Conservation (phyloP, 2,329 filamentous ascomycete species). For the Plenodomus tracheiphilus region DNA sequence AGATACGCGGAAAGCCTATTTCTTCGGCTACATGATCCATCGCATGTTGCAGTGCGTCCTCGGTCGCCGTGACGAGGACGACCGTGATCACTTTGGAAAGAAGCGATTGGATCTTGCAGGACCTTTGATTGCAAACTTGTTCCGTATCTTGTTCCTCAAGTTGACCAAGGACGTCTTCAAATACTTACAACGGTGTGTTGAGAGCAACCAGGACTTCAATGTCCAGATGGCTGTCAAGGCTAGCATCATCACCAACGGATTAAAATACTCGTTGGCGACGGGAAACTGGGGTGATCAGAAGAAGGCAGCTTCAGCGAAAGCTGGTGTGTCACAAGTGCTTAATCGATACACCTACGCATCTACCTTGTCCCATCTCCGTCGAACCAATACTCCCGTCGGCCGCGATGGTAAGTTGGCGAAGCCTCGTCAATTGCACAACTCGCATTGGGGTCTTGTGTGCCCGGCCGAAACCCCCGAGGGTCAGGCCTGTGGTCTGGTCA, state of each 20-base stretch:
- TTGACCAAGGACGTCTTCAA: slow-evolving; percentile 89
- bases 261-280: slow-evolving; percentile 96
- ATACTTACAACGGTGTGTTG: slow-evolving; percentile 90
- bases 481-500: slow-evolving; percentile 96
- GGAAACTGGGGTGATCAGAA: slow-evolving; percentile 99
- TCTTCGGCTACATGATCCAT: slow-evolving; percentile 98
- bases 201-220: slow-evolving; percentile 86
- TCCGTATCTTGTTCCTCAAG: slow-evolving; percentile 87
- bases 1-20: slow-evolving; percentile 95
- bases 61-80: slow-evolving; percentile 89
- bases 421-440: slow-evolving; percentile 96
- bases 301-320: slow-evolving; percentile 92
- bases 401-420: slow-evolving; percentile 98
- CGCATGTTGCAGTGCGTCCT: slow-evolving; percentile 91
- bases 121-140: slow-evolving; percentile 91
- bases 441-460: slow-evolving; percentile 96
- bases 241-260: slow-evolving; percentile 84
- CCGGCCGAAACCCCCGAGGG: slow-evolving; percentile 97
- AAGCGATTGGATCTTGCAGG: slow-evolving; percentile 96
- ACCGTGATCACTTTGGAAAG: slow-evolving; percentile 98
- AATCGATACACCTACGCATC: slow-evolving; percentile 98
- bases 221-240: slow-evolving; percentile 89
- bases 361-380: slow-evolving; percentile 91
- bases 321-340: slow-evolving; percentile 95
- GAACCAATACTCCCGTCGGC: slow-evolving; percentile 96